Percentiles rank a stretch among this genome's conserved stretches.
These are phyloP conservation scores for Coprinopsis cinerea DNA, from an alignment of 768 basidiomycete genomes.

Conservation along the genomic window DNA sequence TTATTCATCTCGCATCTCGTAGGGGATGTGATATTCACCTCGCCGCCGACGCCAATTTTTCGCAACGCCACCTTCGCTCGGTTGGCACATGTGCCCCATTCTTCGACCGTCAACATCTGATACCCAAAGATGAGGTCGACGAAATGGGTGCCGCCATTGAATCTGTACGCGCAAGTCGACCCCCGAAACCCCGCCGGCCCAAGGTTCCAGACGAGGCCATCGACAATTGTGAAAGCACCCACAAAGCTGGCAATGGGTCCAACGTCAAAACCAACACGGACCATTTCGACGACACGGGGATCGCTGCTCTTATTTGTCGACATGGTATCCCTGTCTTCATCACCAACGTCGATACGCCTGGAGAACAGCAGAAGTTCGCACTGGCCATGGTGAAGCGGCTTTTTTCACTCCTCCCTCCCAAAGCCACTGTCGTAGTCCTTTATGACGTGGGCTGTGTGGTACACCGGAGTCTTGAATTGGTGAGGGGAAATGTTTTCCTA, in stretches of 20 bases:
- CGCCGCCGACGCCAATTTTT: neutral
- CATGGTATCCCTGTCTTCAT: slow-evolving; percentile 30
- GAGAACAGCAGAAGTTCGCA: slow-evolving; percentile 17
- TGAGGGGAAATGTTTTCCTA: slow-evolving; percentile 13
- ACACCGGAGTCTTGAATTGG: slow-evolving; percentile 23
- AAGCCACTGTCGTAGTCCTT: slow-evolving; percentile 20
- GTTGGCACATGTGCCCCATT: neutral
- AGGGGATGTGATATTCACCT: neutral
- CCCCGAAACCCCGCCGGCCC: neutral
- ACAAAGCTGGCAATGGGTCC: neutral
- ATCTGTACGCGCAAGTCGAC: neutral
- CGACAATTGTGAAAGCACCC: neutral
- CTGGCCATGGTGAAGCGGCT: slow-evolving; percentile 26
- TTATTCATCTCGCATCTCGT: neutral
- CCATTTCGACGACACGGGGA: slow-evolving; percentile 24
- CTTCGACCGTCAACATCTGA: neutral
- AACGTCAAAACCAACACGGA: neutral
- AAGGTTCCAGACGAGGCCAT: neutral
- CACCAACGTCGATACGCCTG: slow-evolving; percentile 30
- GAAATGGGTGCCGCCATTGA: neutral
- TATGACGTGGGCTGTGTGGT: slow-evolving; percentile 33
- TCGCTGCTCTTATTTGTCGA: slow-evolving; percentile 31
- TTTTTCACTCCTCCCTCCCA: slow-evolving; percentile 19
- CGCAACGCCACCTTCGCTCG: neutral
- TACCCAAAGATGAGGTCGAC: neutral